Base-by-base conservation (phyloP, 148 eudicot species). In the Chenopodium album region DNA sequence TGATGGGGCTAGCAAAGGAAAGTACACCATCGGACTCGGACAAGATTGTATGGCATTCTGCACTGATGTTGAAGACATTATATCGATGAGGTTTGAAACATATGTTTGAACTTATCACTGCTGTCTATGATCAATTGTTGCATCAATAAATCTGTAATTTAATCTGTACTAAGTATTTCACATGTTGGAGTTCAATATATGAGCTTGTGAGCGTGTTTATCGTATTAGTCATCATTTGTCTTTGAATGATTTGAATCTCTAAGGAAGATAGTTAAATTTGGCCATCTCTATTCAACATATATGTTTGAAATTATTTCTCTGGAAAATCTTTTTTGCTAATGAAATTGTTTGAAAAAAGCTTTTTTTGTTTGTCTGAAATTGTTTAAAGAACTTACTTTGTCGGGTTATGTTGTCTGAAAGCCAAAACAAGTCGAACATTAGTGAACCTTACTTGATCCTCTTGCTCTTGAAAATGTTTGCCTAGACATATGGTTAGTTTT, bases 31-130 rank as follows among this genome's bases (percentile, higher is more conserved):
- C 87, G 99, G 99, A 29, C 98, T 96, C 65, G 99, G 99, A 77
- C 99, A 96, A 82, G 99, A 96, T 80, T 94, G 98, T 84, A 91
- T 96, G 98, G 97, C 90, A 47, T 96, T 96, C 84, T 96, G 99
- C 79, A 87, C 94, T 32, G 99, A 96, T 82, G 99, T 96, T 17
- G 99, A 96, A 89, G 99, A 96, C 83, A 97, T 96, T 77, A 96
- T 96, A 76, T 96, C 99, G n/a, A 96, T 96, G 98, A 92, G 98
- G 99, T 96, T 81, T 23, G 73, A 10, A 3, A 23, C 63, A 56
- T 80, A 32, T 17, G 56, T 63, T 22, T 32, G 22, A 48, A 47
- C 66, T 64, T 73, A 9, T 11, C 67, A 67, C 4, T 75, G 20
- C 67, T 22, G 10, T 73, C 20, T 50, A 22, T 54, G 32, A 20